Conservation (phyloP, 1,284 basidiomycete genomes). For the Vanrija sp. region DNA sequence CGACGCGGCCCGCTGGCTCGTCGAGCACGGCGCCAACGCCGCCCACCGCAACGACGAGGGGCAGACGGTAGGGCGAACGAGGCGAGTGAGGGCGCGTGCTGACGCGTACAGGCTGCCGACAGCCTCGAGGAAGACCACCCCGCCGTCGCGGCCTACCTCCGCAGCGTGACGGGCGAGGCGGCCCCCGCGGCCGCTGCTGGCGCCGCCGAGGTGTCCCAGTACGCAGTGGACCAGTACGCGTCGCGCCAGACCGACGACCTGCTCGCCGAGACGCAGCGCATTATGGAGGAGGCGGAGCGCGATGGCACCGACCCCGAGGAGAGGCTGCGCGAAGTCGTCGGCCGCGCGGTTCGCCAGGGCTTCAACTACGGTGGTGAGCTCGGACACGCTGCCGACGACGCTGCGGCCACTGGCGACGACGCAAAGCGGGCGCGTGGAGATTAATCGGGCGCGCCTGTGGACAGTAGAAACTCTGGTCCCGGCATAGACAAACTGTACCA, state of each 20-base stretch:
- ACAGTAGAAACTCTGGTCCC: not conserved
- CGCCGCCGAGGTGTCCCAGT: slow-evolving; percentile 55
- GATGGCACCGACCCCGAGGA: slow-evolving; percentile 45
- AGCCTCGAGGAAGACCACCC: slow-evolving; percentile 71
- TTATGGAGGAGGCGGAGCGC: slow-evolving; percentile 44
- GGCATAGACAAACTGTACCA: slow-evolving; percentile 2
- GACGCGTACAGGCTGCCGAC: slow-evolving; percentile 61
- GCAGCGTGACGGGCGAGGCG: slow-evolving; percentile 50
- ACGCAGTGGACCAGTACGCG: slow-evolving; percentile 64
- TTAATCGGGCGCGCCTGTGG: no score
- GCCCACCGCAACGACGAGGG: slow-evolving; percentile 65
- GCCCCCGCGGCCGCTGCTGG: slow-evolving; percentile 9
- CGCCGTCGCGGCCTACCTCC: slow-evolving; percentile 68
- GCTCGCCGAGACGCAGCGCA: slow-evolving; percentile 62
- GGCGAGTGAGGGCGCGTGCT: not conserved
- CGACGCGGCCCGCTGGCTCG: slow-evolving; percentile 69
- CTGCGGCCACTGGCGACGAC: slow-evolving; percentile 3
- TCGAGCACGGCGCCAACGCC: slow-evolving; percentile 73
- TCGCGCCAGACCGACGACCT: slow-evolving; percentile 66
- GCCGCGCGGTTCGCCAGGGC: slow-evolving; percentile 38
- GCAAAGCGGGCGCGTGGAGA: slow-evolving; percentile 14
- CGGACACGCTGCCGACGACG: slow-evolving; percentile 5
- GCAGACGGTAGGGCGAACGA: slow-evolving; percentile 56
- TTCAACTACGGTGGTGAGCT: slow-evolving; percentile 24
- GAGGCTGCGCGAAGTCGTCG: slow-evolving; percentile 39